Base-by-base conservation (phyloP, 306 rosid species). In the Prinsepia uniflora region DNA sequence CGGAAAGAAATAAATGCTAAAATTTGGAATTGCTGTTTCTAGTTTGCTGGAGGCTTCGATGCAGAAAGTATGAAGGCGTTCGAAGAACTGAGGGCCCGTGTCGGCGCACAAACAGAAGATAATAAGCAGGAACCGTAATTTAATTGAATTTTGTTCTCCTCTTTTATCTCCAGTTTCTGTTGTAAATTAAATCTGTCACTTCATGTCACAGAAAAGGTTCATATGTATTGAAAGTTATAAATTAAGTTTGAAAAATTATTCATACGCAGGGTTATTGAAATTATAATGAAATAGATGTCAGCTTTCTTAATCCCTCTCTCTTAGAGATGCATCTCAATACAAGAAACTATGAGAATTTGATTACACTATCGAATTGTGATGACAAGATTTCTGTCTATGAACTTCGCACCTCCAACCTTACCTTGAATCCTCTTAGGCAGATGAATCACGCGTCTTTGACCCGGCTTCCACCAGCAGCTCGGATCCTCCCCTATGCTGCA, bases 381-480 rank as follows among this genome's bases (percentile, higher is more conserved):
- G 43, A 94, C 76, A 78, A 94, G 92, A 80, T 75, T 87, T 81
- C 97, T 84, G 57, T 90, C 89, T 46, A 13, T 68, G 75, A 94
- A 94, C 88, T 90, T 94, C 79, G 98, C 98, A 70, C 90, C 97
- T 10, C 84, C 96, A 76, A 94, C 97, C 82, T 90, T 90, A 67
- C 97, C 98, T 84, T 90, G 97, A 71, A 90, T 86, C 76, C 71
- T 71, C 22, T 81, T 75, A 62, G 98, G 97, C 89, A 94, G 73
- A 66, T 70, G 75, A 76, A 94, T 94, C 72, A 81, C 95, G 3
- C 98, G 97, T 65, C 97, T 89, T 80, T 94, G 97, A 77, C 8
- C 98, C 98, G 3, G 98, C 98, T 88, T 94, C 98, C 71, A 94
- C 96, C 81, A 94, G 75, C 44, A 94, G 81, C 85, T 94, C 98